Conservation (phyloP, 2,329 filamentous ascomycete species). For the Neonectria faginata region DNA sequence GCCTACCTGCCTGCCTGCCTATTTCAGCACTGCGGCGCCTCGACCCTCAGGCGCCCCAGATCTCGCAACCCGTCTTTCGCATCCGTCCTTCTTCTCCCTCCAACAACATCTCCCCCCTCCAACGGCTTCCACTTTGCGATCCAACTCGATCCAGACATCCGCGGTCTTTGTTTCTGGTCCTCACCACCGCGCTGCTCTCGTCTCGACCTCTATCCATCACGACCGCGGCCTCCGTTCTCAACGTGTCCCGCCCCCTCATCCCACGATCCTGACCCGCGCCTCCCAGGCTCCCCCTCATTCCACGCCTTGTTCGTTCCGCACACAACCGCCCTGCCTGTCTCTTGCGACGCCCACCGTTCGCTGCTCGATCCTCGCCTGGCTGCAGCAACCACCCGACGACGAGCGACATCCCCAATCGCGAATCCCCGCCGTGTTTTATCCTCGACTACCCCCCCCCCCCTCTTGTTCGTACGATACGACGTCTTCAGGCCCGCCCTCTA, state of each 20-base stretch:
- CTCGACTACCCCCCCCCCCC: slow-evolving; percentile 14
- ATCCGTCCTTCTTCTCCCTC: slow-evolving; percentile 21
- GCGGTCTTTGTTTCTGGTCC: slow-evolving; percentile 7
- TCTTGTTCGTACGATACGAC: slow-evolving; percentile 26
- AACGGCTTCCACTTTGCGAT: slow-evolving; percentile 36
- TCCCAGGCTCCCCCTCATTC: slow-evolving; percentile 34
- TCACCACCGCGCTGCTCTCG: background rate
- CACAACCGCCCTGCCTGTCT: slow-evolving; percentile 33
- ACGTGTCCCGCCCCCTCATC: slow-evolving; percentile 30
- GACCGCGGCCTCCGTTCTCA: slow-evolving; percentile 24
- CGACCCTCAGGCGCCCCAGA: slow-evolving; percentile 29
- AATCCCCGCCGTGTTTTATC: slow-evolving; percentile 2
- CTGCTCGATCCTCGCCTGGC: slow-evolving; percentile 17
- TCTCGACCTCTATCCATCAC: slow-evolving; percentile 22
- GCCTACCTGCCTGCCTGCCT: slow-evolving; percentile 20
- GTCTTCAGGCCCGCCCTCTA: slow-evolving; percentile 22
- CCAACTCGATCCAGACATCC: slow-evolving; percentile 17
- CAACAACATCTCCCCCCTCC: slow-evolving; percentile 24
- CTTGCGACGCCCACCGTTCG: slow-evolving; percentile 21
- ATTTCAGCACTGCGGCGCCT: slow-evolving; percentile 21
- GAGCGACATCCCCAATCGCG: slow-evolving; percentile 22
- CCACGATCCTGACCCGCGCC: slow-evolving; percentile 38
- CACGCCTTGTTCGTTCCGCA: slow-evolving; percentile 36
- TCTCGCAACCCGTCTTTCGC: slow-evolving; percentile 23
- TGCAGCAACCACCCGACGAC: slow-evolving; percentile 20